Evolutionary conservation across 495 filamentous ascomycete genomes (phyloP).

Genomic region (Podospora pseudoanserina): DNA sequence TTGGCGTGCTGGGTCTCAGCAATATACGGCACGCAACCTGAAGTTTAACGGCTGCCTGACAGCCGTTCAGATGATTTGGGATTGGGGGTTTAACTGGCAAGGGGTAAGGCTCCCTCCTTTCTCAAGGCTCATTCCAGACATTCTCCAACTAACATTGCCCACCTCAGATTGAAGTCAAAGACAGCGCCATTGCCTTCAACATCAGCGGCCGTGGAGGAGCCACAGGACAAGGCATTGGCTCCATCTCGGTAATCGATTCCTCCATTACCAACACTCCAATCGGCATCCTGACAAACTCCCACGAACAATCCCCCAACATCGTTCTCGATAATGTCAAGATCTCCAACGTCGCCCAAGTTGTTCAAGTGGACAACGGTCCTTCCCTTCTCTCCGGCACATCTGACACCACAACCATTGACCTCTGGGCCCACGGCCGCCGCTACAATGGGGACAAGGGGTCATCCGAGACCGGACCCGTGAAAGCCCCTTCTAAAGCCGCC

Average conservation of each 20-base stretch:
- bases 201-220: not conserved
- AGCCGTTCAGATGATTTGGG: constrained; percentile 84
- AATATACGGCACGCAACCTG: constrained; percentile 83
- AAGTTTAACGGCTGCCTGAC: constrained; percentile 81
- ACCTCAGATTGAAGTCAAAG: constrained; percentile 61
- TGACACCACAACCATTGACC: not conserved
- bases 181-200: constrained; percentile 63
- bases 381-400: not conserved
- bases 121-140: too few species aligned
- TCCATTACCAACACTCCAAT: not conserved
- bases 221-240: not conserved
- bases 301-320: not conserved
- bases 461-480: not conserved
- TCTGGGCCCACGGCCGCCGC: not conserved
- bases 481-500: not conserved
- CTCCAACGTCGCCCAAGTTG: not conserved
- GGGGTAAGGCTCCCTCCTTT: too few species aligned
- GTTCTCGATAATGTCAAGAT: not conserved
- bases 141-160: too few species aligned
- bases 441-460: not conserved
- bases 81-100: constrained; percentile 85
- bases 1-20: constrained; percentile 81
- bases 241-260: not conserved
- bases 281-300: not conserved
- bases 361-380: not conserved